Evolutionary conservation across 306 rosid species (phyloP), one percentile per base, ranked within the genome.

Genomic region (Vigna mungo): DNA sequence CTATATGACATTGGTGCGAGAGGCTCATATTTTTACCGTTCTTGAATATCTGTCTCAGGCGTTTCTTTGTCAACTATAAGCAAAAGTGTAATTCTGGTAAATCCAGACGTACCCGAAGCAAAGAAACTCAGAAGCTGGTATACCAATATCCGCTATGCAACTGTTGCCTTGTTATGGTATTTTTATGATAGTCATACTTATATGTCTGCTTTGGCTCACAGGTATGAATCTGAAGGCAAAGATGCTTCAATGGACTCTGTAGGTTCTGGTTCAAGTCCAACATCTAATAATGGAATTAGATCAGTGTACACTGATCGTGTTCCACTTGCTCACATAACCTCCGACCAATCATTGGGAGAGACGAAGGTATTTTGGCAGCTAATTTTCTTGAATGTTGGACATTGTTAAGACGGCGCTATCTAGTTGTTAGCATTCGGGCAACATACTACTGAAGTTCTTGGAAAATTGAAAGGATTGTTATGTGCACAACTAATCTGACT

Each of bases 221-320:
- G 99, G 99, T 95, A 88, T 48, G 99, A 95, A 11, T 85, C 89
- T 74, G 98, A 95, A 84, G 99, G 99, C 15, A 95, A 87, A 79
- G 97, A 77, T 47, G 37, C 87, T 70, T 13, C 94, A 10, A 72
- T 92, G 97, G 89, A 90, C 34, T 81, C 97, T 65, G 75, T 91
- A 18, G 69, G 92, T 78, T 66, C 88, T 78, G 88, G 91, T 8
- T 51, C 86, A 82, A 84, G 85, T 81, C 89, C 91, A 51, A 39
- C 55, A n/a, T 30, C 91, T 25, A 84, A 48, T 52, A 81, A 7
- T 78, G 99, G 91, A 48, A 18, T 0, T 7, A 83, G 93, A 82
- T 91, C 97, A 27, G 85, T 95, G 88, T 92, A 89, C 70, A 37
- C 94, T 82, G 98, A 95, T 41, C 91, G 96, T 18, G 83, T 87